Base-by-base conservation (phyloP, 2,329 filamentous ascomycete species). In the Penicillium fuscoglaucum region DNA sequence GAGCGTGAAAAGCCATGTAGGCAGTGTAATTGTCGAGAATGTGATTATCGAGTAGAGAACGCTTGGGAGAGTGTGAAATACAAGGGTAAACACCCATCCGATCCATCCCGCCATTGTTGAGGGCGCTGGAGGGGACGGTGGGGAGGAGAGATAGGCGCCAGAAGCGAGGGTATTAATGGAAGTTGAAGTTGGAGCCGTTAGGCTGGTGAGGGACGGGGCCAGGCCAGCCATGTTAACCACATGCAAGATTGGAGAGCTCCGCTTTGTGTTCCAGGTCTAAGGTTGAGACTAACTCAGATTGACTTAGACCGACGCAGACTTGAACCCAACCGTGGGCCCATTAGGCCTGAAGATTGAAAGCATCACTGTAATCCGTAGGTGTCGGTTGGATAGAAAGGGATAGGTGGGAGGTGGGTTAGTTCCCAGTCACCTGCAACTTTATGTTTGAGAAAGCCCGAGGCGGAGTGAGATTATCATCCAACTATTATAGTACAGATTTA, bases 1-100 rank as follows among this genome's bases (percentile, higher is more conserved):
- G 61, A 96, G 81, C 6, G 87, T 90, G 74, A 96, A 99, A 19
- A 98, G 84, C 76, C 95, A 86, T 73, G 91, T 91, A 44, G 95
- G 95, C 59, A 97, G 75, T 17, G 91, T 96, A 66, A 98, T 92
- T 28, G 93, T 96, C 19, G 88, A 84, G 70, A 96, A 90, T 61
- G 90, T 91, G 66, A 96, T 86, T 55, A 87, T 76, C 87, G 90
- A 96, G 78, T 95, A 96, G 53, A 88, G 74, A 37, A 84, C 59
- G 60, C 81, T 80, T 45, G 86, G 86, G 52, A 88, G 74, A 56
- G 84, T 78, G 61, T 79, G 78, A 59, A 84, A 72, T 49, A 80
- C 66, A 53, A 81, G 76, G 59, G 83, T 71, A 56, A 84, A 72
- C 31, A 80, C 69, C 67, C 78, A 79, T n/a, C 74, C 79, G 26